Base-by-base conservation (phyloP, 1,284 basidiomycete genomes). In the Cerioporus squamosus region DNA sequence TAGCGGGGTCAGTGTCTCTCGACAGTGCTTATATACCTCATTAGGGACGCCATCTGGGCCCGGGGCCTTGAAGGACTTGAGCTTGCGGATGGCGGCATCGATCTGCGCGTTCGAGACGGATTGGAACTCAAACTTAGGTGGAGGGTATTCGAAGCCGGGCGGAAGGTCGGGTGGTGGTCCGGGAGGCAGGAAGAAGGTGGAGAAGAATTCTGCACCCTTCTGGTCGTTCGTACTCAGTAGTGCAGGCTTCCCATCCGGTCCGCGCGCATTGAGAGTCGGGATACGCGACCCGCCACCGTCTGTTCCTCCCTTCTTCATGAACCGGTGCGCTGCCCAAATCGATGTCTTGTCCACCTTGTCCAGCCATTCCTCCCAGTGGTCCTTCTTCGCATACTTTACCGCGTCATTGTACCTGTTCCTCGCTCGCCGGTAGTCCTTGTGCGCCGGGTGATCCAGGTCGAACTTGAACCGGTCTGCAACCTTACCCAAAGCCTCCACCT, bases 41-140 rank as follows among this genome's bases (percentile, higher is more conserved):
- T 79, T 81, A 1, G 75, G 69, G 12, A 76, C 69, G 0, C 67
- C 67, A 40, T 75, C 74, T 0, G 72, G 70, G 0, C 74, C 72
- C 0, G 74, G 66, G 0, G 74, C 78, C 50, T 81, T 81, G 65
- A 69, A 72, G 0, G 72, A 69, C 7, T 57, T 57, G 0, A 70
- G 62, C 2, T 57, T 47, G 2, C 15, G 23, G 7, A 65, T 58
- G 6, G 59, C 56, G 0, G 33, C 33, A 7, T 18, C 22, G 20
- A 79, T 57, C 22, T 69, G 60, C 12, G 52, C 42, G 15, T 65
- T 36, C 0, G 67, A 56, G 57, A 74, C 61, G 15, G 42, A 24
- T 12, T 44, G 17, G 54, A 70, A 61, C 2, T 44, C 54, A 8
- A 76, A 64, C 4, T 33, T 59, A 0, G 73, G 75, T 3, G 66